These are phyloP conservation scores for Eragrostis curvula DNA, from an alignment of 176 grass and related monocot species.

Conservation along the genomic window DNA sequence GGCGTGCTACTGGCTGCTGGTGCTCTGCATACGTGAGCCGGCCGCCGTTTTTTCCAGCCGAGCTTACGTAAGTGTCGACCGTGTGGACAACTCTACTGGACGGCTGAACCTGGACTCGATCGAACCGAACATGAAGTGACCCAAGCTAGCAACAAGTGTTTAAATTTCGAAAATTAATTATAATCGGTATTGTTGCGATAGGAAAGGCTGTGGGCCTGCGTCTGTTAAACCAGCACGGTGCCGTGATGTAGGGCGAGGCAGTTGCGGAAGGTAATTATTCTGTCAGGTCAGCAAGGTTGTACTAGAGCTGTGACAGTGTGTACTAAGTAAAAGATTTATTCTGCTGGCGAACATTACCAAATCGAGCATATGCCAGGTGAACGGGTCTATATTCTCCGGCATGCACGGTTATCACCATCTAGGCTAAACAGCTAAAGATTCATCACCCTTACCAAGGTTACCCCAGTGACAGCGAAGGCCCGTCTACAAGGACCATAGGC, in stretches of 20 bases:
- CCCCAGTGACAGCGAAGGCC: background rate
- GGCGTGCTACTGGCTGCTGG: background rate
- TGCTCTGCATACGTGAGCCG: background rate
- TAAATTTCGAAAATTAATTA: background rate
- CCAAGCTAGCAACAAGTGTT: too few relatives aligned
- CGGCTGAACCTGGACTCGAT: background rate
- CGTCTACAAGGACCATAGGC: background rate
- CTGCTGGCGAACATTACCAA: background rate
- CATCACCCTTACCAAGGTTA: conserved; percentile 16
- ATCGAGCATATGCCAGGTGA: background rate
- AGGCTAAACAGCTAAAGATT: background rate
- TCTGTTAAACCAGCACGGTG: background rate
- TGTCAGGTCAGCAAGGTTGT: background rate
- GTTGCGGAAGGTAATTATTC: background rate
- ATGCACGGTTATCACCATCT: background rate
- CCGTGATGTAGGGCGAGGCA: background rate
- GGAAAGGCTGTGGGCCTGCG: background rate
- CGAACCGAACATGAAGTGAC: too few relatives aligned
- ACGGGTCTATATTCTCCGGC: background rate
- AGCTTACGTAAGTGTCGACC: background rate
- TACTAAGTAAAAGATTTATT: background rate
- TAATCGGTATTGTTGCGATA: background rate
- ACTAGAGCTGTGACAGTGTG: background rate
- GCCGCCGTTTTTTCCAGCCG: background rate
- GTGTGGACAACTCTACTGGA: background rate